Conservation (phyloP, 75 land plant genomes). For the Picea glauca region DNA sequence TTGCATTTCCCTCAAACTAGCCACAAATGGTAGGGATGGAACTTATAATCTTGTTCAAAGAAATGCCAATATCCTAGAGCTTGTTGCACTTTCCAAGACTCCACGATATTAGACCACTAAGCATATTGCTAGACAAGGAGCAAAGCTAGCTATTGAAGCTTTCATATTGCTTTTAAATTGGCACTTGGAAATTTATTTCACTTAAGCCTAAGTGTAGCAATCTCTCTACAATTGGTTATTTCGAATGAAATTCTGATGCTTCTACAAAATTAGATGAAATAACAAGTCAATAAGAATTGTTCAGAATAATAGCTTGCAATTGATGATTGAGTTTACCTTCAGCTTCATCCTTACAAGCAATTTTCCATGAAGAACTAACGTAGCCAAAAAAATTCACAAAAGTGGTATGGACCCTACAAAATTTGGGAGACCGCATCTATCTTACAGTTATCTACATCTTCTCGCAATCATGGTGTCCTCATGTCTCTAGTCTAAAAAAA, state of each 20-base stretch:
- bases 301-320: no score
- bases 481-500: no score
- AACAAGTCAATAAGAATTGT: no score
- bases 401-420: no score
- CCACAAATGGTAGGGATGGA: conserved; percentile 40
- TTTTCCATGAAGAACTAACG: no score
- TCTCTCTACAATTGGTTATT: conserved; percentile 36
- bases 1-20: conserved; percentile 33
- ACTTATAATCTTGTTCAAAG: conserved; percentile 50
- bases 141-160: conserved; percentile 32
- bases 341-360: no score
- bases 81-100: conserved; percentile 24
- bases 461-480: no score
- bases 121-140: conserved; percentile 53
- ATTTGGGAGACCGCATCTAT: no score
- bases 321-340: no score
- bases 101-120: conserved; percentile 63
- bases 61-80: conserved; percentile 42
- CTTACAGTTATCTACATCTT: no score
- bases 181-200: conserved; percentile 53
- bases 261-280: no score
- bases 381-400: no score
- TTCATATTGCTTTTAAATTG: conserved; percentile 41
- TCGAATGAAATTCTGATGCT: conserved; percentile 29
- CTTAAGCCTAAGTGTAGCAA: conserved; percentile 34